phyloP scores from a whole-genome alignment of 805 yeast species.

The Pichia cephalocereana region DNA sequence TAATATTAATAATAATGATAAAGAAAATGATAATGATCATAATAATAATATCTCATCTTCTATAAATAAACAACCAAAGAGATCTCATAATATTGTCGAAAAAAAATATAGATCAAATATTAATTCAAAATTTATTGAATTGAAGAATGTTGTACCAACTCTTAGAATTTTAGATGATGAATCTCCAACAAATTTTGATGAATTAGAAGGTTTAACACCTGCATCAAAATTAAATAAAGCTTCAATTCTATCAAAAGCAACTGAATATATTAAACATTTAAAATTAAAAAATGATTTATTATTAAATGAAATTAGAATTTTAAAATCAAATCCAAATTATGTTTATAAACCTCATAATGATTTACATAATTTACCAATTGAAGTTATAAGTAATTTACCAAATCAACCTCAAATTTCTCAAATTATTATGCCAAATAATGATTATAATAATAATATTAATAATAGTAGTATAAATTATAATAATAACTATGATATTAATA shows the following conservation, averaged over 20 bases:
- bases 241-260: slow-evolving; percentile 65
- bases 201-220: slow-evolving; percentile 67
- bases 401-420: slow-evolving; percentile 3
- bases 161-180: slow-evolving; percentile 46
- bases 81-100: slow-evolving; percentile 72
- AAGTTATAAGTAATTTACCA: slow-evolving; percentile 5
- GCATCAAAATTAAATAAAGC: slow-evolving; percentile 73
- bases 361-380: slow-evolving; percentile 4
- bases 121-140: slow-evolving; percentile 57
- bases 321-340: slow-evolving; percentile 3
- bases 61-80: slow-evolving; percentile 23
- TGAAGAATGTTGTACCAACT: slow-evolving; percentile 73
- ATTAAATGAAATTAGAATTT: slow-evolving; percentile 39
- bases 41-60: too few species aligned
- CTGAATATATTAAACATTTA: slow-evolving; percentile 69
- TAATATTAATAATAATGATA: too few species aligned
- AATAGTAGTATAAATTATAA: not conserved
- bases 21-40: too few species aligned
- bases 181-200: slow-evolving; percentile 25
- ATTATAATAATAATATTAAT: not conserved
- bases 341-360: slow-evolving; percentile 1
- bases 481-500: not conserved
- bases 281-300: slow-evolving; percentile 50
- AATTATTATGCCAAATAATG: not conserved
- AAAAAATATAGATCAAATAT: slow-evolving; percentile 74